Conservation (phyloP, 2,329 filamentous ascomycete genomes). For the Xylaria sp. region DNA sequence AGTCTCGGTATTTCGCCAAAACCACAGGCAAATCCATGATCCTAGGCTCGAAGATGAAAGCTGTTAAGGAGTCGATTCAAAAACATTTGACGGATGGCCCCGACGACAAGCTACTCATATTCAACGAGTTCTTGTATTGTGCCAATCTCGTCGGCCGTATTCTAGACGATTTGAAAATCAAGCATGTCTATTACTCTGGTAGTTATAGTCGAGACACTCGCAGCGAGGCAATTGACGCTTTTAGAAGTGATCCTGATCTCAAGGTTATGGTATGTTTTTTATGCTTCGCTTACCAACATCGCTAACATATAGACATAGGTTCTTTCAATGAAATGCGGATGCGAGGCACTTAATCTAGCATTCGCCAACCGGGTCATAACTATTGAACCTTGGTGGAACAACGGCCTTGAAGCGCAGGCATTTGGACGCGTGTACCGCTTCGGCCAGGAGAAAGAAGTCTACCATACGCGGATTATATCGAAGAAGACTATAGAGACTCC, state of each 20-base stretch:
- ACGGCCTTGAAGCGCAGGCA: constrained; percentile 17
- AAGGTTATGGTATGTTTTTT: background rate
- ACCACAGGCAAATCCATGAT: background rate
- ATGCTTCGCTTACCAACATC: background rate
- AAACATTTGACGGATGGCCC: constrained; percentile 24
- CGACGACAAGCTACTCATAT: constrained; percentile 26
- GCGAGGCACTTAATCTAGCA: constrained; percentile 17
- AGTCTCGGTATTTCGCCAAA: background rate
- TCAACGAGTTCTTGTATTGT: constrained; percentile 11
- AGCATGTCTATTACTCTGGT: constrained; percentile 2
- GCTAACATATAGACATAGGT: background rate
- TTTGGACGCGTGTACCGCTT: constrained; percentile 20
- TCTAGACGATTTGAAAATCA: background rate
- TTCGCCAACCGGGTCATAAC: constrained; percentile 27
- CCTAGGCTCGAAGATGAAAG: constrained; percentile 19
- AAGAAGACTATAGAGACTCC: background rate
- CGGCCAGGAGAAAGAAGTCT: constrained; percentile 25
- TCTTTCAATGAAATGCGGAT: constrained; percentile 1
- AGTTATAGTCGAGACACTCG: background rate
- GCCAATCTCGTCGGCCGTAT: background rate
- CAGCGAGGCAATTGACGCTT: background rate
- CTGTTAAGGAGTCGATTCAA: constrained; percentile 4
- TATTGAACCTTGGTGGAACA: constrained; percentile 26
- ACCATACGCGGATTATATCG: constrained; percentile 13
- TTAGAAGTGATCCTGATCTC: background rate